A percentile compares a stretch with the other conserved stretches of the same genome.
phyloP scores from a whole-genome alignment of 2,329 filamentous ascomycete species.

The Claviceps sp. region DNA sequence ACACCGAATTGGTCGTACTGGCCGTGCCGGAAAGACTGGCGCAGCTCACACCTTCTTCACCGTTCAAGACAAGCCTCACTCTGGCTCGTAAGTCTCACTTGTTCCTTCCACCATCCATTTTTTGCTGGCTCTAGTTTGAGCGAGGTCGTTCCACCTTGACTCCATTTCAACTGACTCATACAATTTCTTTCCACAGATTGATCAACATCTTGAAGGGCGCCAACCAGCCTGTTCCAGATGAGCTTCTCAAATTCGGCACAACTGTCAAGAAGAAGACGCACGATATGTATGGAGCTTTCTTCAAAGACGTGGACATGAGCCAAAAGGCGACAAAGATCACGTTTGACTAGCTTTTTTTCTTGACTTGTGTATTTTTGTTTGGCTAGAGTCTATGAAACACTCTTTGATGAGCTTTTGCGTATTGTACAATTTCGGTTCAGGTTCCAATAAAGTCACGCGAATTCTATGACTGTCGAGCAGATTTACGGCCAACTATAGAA shows the following conservation, averaged over 20 bases:
- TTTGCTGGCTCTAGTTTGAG: neutral
- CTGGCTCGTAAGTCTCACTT: slow-evolving; percentile 57
- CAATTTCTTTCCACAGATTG: slow-evolving; percentile 36
- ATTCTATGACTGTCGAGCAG: slow-evolving; percentile 17
- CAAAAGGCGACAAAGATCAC: slow-evolving; percentile 85
- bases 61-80: slow-evolving; percentile 82
- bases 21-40: slow-evolving; percentile 80
- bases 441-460: neutral
- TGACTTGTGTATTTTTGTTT: neutral
- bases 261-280: slow-evolving; percentile 99
- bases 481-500: slow-evolving; percentile 23
- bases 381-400: neutral
- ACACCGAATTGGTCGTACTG: slow-evolving; percentile 89
- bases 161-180: neutral
- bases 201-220: slow-evolving; percentile 94
- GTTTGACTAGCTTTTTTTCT: slow-evolving; percentile 47
- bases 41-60: slow-evolving; percentile 90
- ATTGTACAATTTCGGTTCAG: slow-evolving; percentile 1
- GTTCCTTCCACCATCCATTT: neutral
- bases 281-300: slow-evolving; percentile 88
- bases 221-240: slow-evolving; percentile 79
- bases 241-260: slow-evolving; percentile 86
- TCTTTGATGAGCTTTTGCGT: neutral
- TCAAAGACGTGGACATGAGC: slow-evolving; percentile 74
- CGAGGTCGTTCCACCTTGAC: neutral